phyloP scores from a whole-genome alignment of 495 filamentous ascomycete species.

The Aspergillus indologenus region DNA sequence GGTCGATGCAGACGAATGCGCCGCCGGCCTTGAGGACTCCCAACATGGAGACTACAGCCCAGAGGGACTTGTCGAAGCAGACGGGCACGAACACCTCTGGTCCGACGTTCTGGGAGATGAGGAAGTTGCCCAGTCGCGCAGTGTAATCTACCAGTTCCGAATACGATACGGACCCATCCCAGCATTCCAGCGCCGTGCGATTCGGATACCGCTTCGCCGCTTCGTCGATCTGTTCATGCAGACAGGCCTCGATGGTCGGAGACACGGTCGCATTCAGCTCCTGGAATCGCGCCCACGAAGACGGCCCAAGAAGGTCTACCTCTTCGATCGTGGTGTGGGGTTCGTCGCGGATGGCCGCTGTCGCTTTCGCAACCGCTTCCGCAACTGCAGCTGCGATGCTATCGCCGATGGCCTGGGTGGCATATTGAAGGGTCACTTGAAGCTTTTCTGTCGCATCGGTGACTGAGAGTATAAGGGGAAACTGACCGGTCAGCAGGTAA shows the following conservation, averaged over 20 bases:
- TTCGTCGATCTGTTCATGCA: conserved; percentile 17
- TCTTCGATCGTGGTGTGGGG: conserved; percentile 15
- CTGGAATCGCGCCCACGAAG: conserved; percentile 11
- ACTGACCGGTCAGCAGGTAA: background rate
- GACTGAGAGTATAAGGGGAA: conserved; percentile 6
- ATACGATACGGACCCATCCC: conserved; percentile 33
- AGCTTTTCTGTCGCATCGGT: conserved; percentile 1
- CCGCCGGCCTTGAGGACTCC: conserved; percentile 48
- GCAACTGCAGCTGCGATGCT: conserved; percentile 11
- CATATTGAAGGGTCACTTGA: conserved; percentile 10
- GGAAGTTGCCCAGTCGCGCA: conserved; percentile 11
- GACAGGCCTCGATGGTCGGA: conserved; percentile 10
- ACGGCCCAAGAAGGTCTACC: conserved; percentile 14
- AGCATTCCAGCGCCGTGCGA: conserved; percentile 24
- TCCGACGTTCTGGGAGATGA: conserved; percentile 34
- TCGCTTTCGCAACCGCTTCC: conserved; percentile 10
- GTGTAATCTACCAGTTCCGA: conserved; percentile 21
- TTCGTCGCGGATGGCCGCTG: conserved; percentile 4
- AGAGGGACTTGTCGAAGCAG: conserved; percentile 44
- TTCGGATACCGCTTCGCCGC: conserved; percentile 11
- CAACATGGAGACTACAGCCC: conserved; percentile 37
- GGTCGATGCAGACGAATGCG: conserved; percentile 46
- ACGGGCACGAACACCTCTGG: conserved; percentile 39
- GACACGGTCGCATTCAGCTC: conserved; percentile 16
- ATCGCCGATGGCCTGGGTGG: conserved; percentile 11